These are phyloP conservation scores for Fusarium anthophilum DNA, from an alignment of 2,329 filamentous ascomycete genomes.

Conservation along the genomic window DNA sequence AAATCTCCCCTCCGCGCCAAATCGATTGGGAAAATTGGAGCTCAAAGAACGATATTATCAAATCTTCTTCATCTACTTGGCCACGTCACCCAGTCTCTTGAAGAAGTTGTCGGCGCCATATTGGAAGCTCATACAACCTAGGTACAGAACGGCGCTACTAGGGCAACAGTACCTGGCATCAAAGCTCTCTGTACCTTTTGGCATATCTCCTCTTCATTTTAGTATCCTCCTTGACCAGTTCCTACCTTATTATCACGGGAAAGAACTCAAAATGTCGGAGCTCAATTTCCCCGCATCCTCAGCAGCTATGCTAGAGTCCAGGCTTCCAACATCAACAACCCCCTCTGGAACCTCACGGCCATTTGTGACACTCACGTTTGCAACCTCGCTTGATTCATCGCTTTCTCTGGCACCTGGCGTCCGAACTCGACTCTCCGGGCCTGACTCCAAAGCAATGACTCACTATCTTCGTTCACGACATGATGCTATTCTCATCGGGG, in stretches of 20 bases:
- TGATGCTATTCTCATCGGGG: constrained; percentile 85
- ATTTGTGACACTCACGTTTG: constrained; percentile 86
- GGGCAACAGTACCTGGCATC: background rate
- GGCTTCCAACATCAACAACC: constrained; percentile 42
- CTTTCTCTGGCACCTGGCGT: constrained; percentile 79
- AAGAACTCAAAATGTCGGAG: constrained; percentile 45
- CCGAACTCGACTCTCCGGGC: constrained; percentile 85
- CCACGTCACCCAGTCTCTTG: background rate
- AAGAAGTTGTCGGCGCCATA: constrained; percentile 29
- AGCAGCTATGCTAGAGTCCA: constrained; percentile 46
- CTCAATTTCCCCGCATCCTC: constrained; percentile 48
- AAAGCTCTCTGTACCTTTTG: background rate
- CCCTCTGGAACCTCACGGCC: constrained; percentile 41
- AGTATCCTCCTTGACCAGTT: background rate
- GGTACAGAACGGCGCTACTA: background rate
- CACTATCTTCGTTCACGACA: constrained; percentile 87
- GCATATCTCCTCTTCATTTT: background rate
- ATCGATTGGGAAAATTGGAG: background rate
- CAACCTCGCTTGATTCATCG: constrained; percentile 86
- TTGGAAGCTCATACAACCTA: background rate
- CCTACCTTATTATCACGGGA: background rate
- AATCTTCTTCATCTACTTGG: background rate
- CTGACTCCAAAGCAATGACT: constrained; percentile 89
- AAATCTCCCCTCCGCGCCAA: too few relatives aligned
- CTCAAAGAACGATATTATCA: background rate